Conservation (phyloP, 371 early-diverging fungal species). For the Dichotomocladium elegans region DNA sequence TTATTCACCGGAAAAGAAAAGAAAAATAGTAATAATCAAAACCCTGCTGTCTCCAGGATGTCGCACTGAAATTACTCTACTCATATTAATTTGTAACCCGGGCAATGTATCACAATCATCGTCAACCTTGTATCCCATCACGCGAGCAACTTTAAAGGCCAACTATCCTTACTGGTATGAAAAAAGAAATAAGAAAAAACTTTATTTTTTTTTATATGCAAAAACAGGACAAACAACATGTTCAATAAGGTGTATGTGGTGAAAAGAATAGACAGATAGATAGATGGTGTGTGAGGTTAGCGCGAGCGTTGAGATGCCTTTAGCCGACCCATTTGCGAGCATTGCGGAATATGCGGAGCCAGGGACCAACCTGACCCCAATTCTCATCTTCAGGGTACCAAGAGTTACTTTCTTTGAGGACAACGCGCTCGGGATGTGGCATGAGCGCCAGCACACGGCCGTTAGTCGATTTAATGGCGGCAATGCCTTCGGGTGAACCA, state of each 20-base stretch:
- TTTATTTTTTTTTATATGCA: not conserved
- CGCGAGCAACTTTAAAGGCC: too few species aligned
- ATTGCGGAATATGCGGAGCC: constrained; percentile 81
- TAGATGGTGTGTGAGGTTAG: not conserved
- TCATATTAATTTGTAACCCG: too few species aligned
- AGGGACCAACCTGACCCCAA: constrained; percentile 82
- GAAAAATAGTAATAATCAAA: too few species aligned
- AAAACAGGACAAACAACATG: too few species aligned
- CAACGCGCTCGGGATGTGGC: constrained; percentile 97
- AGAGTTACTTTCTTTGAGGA: constrained; percentile 80
- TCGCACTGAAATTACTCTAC: too few species aligned
- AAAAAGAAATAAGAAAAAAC: not conserved
- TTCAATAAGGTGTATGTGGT: too few species aligned
- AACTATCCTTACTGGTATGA: too few species aligned
- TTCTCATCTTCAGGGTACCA: constrained; percentile 70
- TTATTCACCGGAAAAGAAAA: too few species aligned
- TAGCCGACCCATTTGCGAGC: constrained; percentile 75
- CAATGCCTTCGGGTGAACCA: constrained; percentile 83
- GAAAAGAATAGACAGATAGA: not conserved
- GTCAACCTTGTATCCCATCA: too few species aligned
- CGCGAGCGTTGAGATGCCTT: not conserved
- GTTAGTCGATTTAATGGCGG: constrained; percentile 77
- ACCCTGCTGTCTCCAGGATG: too few species aligned
- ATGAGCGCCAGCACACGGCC: constrained; percentile 93
- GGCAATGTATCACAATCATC: too few species aligned